Evolutionary conservation across 257 asterid species (phyloP), one percentile per base, ranked within the genome.

Genomic region (Ligustrum vulgare): DNA sequence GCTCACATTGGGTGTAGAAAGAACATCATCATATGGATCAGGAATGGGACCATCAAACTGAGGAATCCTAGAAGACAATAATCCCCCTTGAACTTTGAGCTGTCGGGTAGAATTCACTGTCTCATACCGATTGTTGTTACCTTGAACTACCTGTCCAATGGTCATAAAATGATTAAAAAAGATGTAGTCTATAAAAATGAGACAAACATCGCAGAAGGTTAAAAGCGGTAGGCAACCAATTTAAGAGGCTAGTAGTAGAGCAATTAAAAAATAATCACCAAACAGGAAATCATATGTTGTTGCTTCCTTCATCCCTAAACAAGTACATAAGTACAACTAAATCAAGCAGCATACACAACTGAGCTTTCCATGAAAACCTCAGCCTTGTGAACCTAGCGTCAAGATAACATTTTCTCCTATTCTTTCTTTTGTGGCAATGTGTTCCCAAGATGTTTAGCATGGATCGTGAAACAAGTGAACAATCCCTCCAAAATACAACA

Each of bases 1-100:
- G 68, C 92, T 83, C 81, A 93, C 98, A 82, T 89, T 93, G 58
- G 97, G 98, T n/a, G 98, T 91, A 41, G 98, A 87, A 31, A 90
- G 96, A 25, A 74, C 87, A 20, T 93, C 97, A 79, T 91, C 97
- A 68, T 91, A 91, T 63, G 96, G 90, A 87, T 88, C 98, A 65
- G 96, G 92, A 9, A 85, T 85, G 66, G 96, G 98, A 28, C 98
- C 98, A 71, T 93, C 98, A 56, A 82, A 76, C 83, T 93, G 98
- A 72, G 95, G 88, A 78, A 90, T 88, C 82, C 79, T 80, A 72
- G 86, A 81, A 45, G 86, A 69, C 15, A 65, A 72, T 36, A 72
- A 65, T 35, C 75, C 76, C 71, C 84, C 89, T 79, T 67, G 83
- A 75, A 62, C 76, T 68, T 36, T 71, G 62, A 70, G 79, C 72